Base-by-base conservation (phyloP, 805 yeast genomes). In the Debaryomyces tyrocola region DNA sequence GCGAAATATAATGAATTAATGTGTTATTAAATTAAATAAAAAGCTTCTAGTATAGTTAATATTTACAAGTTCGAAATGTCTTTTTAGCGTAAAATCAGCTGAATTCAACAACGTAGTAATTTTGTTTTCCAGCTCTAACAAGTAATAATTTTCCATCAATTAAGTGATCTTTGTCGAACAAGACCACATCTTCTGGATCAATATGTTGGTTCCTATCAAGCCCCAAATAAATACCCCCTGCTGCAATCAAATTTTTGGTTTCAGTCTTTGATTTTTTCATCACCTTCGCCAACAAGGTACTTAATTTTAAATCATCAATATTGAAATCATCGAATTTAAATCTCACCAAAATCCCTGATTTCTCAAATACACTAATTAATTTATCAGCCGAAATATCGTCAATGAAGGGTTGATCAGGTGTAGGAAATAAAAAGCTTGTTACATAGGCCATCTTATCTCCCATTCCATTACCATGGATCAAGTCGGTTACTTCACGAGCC, bases 401-500 rank as follows among this genome's bases (percentile, higher is more conserved):
- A 44, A 71, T 63, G 52, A 69, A 75, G 7, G 78, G 78, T 46
- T 68, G 74, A 46, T 74, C 78, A 3, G 81, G 79, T 2, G 77
- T 67, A 7, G 84, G 84, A 63, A 83, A 90, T 34, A 90, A 60
- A 44, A 87, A 77, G 5, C 83, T 77, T 12, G 96, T 84, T 12
- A 88, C 77, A 18, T 77, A 69, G 17, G 81, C 79, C 54, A 94
- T 87, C 33, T 81, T 78, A 20, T 77, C 73, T 3, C 96, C 91
- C 8, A 77, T 75, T 4, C 90, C 92, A 7, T 73, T 74, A 0
- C 98, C 98, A 65, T 91, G 97, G 36, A 94, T 75, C 57, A 94
- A 73, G 57, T 90, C 96, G 6, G 92, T 86, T 40, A 91, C 87
- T 60, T 92, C 96, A 31, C 79, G 67, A 0, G 98, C 98, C 27